Evolutionary conservation across 1,139 yeast genomes (phyloP).

Genomic region (Hansenula sp.): DNA sequence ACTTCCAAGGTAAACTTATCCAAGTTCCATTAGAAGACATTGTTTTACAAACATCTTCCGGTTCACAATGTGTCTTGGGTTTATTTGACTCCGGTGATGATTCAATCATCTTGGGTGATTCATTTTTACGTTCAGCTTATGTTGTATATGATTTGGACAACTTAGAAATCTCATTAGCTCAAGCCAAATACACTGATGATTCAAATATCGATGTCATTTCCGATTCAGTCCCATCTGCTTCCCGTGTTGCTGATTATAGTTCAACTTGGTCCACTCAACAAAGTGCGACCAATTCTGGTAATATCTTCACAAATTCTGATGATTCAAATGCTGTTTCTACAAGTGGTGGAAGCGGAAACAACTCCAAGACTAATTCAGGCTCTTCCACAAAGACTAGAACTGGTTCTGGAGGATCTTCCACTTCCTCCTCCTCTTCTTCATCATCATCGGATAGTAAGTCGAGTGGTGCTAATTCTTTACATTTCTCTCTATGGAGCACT

Average conservation of each 20-base stretch:
- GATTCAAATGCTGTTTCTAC: background rate
- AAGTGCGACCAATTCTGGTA: background rate
- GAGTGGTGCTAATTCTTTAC: background rate
- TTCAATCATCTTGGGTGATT: conserved; percentile 56
- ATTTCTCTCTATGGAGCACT: background rate
- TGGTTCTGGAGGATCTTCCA: background rate
- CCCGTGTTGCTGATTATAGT: conserved; percentile 33
- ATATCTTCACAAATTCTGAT: conserved; percentile 3
- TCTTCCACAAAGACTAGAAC: background rate
- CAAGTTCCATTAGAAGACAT: conserved; percentile 23
- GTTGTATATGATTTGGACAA: conserved; percentile 72
- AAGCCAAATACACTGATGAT: conserved; percentile 33
- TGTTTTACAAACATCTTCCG: background rate
- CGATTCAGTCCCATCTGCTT: conserved; percentile 41
- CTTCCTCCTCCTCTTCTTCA: background rate
- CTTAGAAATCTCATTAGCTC: conserved; percentile 61
- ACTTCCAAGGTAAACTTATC: conserved; percentile 48
- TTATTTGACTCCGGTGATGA: conserved; percentile 25
- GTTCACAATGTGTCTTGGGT: conserved; percentile 27
- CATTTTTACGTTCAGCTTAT: conserved; percentile 66
- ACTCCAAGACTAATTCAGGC: background rate
- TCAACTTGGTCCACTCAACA: conserved; percentile 2
- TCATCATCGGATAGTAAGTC: background rate
- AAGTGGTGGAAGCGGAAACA: background rate
- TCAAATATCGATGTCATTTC: conserved; percentile 39